Conservation (phyloP, 176 grass and related monocot species). For the Alloteropsis semialata region DNA sequence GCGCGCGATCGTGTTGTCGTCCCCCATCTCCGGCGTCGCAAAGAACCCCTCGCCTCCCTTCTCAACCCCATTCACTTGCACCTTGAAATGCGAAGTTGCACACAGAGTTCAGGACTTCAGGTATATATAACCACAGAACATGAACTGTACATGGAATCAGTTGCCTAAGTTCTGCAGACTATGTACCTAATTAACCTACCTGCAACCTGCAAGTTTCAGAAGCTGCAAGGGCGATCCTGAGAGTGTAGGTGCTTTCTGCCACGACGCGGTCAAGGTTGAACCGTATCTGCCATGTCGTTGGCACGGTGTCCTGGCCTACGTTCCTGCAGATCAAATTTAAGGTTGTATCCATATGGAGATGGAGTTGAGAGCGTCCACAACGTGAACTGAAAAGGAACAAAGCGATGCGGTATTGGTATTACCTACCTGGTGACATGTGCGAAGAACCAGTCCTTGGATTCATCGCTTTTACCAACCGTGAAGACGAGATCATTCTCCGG, state of each 20-base stretch:
- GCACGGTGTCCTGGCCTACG: neutral
- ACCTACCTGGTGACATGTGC: constrained; percentile 86
- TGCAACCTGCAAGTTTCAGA: constrained; percentile 43
- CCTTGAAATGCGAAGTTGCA: neutral
- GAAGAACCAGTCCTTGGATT: constrained; percentile 84
- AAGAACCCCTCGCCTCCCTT: neutral
- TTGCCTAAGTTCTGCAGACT: neutral
- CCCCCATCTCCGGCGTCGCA: constrained; percentile 41
- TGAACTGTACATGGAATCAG: neutral
- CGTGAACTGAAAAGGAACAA: neutral
- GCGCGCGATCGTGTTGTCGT: constrained; percentile 61
- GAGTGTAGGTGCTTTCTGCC: constrained; percentile 27
- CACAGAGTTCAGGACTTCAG: neutral
- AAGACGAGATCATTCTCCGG: constrained; percentile 50
- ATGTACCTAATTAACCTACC: too few species aligned
- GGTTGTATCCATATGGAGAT: neutral
- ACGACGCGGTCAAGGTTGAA: constrained; percentile 28
- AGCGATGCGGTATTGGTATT: neutral
- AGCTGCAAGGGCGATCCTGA: constrained; percentile 47
- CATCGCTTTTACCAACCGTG: constrained; percentile 42
- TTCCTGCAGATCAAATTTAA: constrained; percentile 25
- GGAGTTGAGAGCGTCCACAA: neutral
- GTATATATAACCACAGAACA: neutral
- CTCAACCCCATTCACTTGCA: neutral
- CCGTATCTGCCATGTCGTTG: constrained; percentile 53